These are phyloP conservation scores for Aurantiochytrium sp. DNA, from an alignment of 108 stramenopile species.

Conservation along the genomic window DNA sequence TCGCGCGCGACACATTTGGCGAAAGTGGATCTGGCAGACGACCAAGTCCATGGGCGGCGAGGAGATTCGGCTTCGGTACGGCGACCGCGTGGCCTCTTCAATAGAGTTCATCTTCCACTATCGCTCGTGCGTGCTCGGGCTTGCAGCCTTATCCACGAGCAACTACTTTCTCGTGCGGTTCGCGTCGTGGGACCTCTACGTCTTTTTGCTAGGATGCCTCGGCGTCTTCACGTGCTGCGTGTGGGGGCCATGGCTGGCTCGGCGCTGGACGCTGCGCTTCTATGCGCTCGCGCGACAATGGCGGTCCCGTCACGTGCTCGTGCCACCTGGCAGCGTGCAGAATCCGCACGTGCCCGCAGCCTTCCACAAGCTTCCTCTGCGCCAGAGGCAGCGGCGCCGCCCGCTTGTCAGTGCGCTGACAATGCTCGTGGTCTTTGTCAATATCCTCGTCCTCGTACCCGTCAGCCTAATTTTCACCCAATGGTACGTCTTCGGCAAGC, in stretches of 20 bases:
- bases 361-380: neutral
- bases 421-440: neutral
- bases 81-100: neutral
- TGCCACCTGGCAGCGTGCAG: neutral
- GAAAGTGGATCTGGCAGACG: neutral
- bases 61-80: neutral
- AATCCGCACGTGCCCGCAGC: neutral
- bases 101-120: neutral
- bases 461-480: conserved; percentile 16
- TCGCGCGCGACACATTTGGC: neutral
- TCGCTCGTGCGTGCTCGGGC: neutral
- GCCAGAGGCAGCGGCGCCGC: neutral
- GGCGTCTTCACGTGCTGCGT: neutral
- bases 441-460: neutral
- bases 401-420: neutral
- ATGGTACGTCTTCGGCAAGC: conserved; percentile 13
- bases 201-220: neutral
- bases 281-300: neutral
- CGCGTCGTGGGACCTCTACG: neutral
- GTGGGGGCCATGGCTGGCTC: neutral
- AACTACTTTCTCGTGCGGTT: neutral
- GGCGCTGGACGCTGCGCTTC: neutral
- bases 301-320: neutral
- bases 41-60: neutral
- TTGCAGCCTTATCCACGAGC: neutral